Conservation (phyloP, 257 asterid genomes). For the Galeopsis tetrahit region DNA sequence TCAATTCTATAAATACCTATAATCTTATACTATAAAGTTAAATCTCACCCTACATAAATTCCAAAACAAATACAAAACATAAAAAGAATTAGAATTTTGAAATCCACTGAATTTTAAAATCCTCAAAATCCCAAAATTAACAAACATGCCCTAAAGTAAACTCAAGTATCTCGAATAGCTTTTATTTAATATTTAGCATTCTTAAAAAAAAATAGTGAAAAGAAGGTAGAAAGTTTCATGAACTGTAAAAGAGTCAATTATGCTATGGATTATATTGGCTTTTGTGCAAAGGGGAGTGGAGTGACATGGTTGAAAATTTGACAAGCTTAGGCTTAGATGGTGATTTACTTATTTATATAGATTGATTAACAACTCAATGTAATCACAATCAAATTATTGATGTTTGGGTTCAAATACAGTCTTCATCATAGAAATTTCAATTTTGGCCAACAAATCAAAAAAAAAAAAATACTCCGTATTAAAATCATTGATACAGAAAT, state of each 20-base stretch:
- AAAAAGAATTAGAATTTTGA: no score
- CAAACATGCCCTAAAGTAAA: neutral
- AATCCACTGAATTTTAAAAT: no score
- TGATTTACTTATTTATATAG: neutral
- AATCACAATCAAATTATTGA: no score
- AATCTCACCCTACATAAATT: no score
- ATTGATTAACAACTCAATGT: neutral
- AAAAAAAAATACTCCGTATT: no score
- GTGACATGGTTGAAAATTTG: constrained; percentile 12
- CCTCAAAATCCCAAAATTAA: no score
- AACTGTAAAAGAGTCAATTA: constrained; percentile 7
- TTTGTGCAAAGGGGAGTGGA: constrained; percentile 28
- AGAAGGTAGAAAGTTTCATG: neutral
- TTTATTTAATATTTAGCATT: neutral
- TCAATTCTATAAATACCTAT: no score
- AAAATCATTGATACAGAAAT: no score
- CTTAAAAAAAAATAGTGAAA: neutral
- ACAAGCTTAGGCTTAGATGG: neutral
- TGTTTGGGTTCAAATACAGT: neutral
- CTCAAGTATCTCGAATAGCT: neutral
- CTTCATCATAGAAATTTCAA: neutral
- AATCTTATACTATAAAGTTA: no score
- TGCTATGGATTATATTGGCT: constrained; percentile 27
- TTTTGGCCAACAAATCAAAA: neutral
- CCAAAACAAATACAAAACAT: no score